Base-by-base conservation (phyloP, 495 filamentous ascomycete genomes). In the Amphirosellinia nigrospora region DNA sequence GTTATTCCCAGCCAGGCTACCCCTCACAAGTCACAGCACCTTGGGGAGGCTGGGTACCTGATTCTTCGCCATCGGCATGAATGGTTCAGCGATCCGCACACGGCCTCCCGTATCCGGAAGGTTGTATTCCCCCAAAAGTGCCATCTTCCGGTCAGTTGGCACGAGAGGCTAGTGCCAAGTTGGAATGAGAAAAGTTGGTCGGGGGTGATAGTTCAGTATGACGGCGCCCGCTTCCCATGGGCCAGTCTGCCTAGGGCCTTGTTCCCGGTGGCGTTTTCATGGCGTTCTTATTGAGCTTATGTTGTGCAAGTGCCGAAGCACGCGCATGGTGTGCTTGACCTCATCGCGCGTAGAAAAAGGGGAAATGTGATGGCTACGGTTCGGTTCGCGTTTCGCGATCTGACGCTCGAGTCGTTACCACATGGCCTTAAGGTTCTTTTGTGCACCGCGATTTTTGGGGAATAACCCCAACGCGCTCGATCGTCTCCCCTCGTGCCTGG, bases 41-140 rank as follows among this genome's bases (percentile, higher is more conserved):
- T 53, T 39, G 64, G 64, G 64, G 46, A 32, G 32, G 11, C 28
- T 36, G 63, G 63, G 63, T 39, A 21, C 30, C 43, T 41, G 63
- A 39, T 53, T 65, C 32, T 52, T 39, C 38, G 50, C 15, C 53
- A 26, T 68, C 43, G 66, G 39, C 55, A 61, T 4, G 28, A 36
- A 34, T 52, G 58, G 34, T 30, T 63, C 43, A 19, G 46, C 16
- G 67, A 69, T 69, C 58, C 34, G 46, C 67, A 69, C 53, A 69
- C 64, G 46, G 45, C 43, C 46, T 53, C 23, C 67, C 41, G 58
- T 32, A 69, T 64, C 23, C n/a, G 67, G 67, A 69, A 69, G 67
- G 67, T 69, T 69, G 67, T 50, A 64, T 45, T 39, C 2, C 46
- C 21, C 46, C 6, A 66, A 55, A 38, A 13, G 19, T 67, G 26